Base-by-base conservation (phyloP, 306 rosid species). In the Spatholobus suberectus region DNA sequence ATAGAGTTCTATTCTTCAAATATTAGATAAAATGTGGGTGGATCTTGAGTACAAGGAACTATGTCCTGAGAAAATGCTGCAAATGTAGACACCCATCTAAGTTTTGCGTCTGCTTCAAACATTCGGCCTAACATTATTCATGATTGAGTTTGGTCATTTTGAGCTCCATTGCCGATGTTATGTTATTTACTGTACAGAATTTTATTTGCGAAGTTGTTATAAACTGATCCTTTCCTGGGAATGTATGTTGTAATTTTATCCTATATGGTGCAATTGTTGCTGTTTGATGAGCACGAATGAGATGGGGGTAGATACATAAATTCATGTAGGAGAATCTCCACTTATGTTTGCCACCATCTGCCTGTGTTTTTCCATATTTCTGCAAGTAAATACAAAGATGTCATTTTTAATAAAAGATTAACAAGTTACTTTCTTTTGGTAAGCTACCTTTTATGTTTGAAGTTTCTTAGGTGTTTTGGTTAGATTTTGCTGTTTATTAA, bases 11-110 rank as follows among this genome's bases (percentile, higher is more conserved):
- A 41, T 34, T 27, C 75, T 37, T 70, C 47, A 77, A 35, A 77
- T 73, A 24, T 70, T 63, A 13, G 40, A 49, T 72, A 54, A 40
- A 78, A 59, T 70, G 15, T 38, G 82, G 83, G n/a, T 58, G 38
- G 70, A 35, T 44, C 44, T 58, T 46, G 68, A 70, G 55, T 34
- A 34, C 11, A 32, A 34, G 77, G 41, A 9, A 57, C 44, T 58
- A 46, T 69, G 46, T 41, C 49, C 24, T 67, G 49, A 68, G 47
- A 72, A 41, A 57, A 34, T 44, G 38, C 41, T 76, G 72, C 62
- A 20, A 44, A 34, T 69, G 66, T 69, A 55, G 72, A 23, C 46
- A 58, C 59, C 61, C 79, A 34, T 17, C 8, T n/a, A 69, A 18
- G 55, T 58, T 41, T 35, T 65, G 59, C 58, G 58, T 70, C 13